Conservation (phyloP, 177 flowering plant genomes). For the Telopea speciosissima region DNA sequence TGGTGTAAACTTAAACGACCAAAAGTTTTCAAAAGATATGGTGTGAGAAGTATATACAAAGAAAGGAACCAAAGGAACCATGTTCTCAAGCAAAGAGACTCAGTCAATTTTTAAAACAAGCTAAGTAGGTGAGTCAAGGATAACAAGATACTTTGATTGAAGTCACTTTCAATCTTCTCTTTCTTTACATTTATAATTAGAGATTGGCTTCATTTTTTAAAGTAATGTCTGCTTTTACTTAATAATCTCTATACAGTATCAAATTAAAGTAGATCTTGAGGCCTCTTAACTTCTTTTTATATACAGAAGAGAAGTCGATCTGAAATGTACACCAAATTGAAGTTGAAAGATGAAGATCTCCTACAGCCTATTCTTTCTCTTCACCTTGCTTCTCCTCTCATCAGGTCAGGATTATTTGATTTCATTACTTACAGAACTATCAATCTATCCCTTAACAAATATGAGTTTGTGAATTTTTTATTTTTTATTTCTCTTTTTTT, state of each 20-base stretch:
- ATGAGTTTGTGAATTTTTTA: neutral
- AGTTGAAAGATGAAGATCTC: slow-evolving; percentile 3
- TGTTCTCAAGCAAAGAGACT: neutral
- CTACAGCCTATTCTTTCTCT: neutral
- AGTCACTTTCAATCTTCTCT: neutral
- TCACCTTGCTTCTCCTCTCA: neutral
- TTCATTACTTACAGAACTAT: neutral
- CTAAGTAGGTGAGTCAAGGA: neutral
- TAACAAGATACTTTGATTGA: neutral
- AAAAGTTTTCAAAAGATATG: neutral
- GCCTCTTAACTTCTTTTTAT: neutral
- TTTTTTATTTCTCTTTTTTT: neutral
- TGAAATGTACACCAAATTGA: neutral
- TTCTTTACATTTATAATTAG: neutral
- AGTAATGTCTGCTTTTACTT: neutral
- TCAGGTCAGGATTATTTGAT: neutral
- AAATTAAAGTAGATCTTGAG: neutral
- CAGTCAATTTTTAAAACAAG: neutral
- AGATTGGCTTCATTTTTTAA: neutral
- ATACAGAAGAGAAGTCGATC: neutral
- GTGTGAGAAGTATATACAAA: neutral
- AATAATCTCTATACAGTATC: neutral
- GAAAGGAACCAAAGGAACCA: neutral
- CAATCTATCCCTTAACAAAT: neutral
- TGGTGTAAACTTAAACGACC: neutral